These are phyloP conservation scores for Spinacia oleracea DNA, from an alignment of 179 eudicot genomes.

Conservation along the genomic window DNA sequence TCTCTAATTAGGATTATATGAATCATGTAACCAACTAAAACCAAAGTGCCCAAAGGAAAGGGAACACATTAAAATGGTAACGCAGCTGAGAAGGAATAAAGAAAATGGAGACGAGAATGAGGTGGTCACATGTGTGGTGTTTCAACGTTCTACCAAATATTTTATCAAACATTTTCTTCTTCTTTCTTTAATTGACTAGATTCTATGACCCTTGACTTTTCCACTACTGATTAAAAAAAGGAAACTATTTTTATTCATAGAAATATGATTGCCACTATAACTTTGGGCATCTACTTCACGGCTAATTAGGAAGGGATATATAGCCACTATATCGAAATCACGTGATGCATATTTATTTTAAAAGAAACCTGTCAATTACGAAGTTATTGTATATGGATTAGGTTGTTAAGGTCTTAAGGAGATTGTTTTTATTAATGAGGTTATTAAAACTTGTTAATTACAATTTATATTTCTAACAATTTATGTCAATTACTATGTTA, in stretches of 20 bases:
- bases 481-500: too few species aligned
- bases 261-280: neutral
- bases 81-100: conserved; percentile 2
- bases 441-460: too few species aligned
- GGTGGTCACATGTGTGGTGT: conserved; percentile 27
- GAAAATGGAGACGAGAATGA: conserved; percentile 20
- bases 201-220: conserved; percentile 54
- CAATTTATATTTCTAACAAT: too few species aligned
- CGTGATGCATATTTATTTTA: too few species aligned
- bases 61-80: conserved; percentile 22
- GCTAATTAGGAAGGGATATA: neutral
- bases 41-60: conserved; percentile 18
- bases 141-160: neutral
- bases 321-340: too few species aligned
- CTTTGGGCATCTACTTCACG: neutral
- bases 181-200: conserved; percentile 24
- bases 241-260: neutral
- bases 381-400: too few species aligned
- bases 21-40: conserved; percentile 18
- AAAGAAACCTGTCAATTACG: too few species aligned
- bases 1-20: conserved; percentile 7
- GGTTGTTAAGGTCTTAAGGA: too few species aligned
- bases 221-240: conserved; percentile 39
- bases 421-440: too few species aligned
- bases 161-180: neutral